These are phyloP conservation scores for Candolleomyces eurysporus DNA, from an alignment of 768 basidiomycete species.

Conservation along the genomic window DNA sequence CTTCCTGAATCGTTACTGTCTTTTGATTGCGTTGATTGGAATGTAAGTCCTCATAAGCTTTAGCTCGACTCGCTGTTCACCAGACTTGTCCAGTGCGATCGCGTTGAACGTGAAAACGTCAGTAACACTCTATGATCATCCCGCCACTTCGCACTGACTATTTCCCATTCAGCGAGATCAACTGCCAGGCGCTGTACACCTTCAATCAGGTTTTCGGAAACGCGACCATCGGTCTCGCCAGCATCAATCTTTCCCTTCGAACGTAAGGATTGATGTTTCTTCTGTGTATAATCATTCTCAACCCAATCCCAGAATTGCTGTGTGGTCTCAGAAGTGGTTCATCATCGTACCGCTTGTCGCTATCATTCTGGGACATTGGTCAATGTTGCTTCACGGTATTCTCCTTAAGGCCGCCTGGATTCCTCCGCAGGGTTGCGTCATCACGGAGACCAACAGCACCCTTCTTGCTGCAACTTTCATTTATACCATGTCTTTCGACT, in stretches of 20 bases:
- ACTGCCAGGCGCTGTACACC: slow-evolving; percentile 69
- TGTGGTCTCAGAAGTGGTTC: slow-evolving; percentile 60
- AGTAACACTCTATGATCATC: slow-evolving; percentile 13
- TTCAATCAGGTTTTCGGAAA: slow-evolving; percentile 68
- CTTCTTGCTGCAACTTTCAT: slow-evolving; percentile 68
- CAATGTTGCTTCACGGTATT: slow-evolving; percentile 66
- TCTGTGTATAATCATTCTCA: background rate
- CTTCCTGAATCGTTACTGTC: slow-evolving; percentile 64
- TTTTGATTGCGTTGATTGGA: slow-evolving; percentile 64
- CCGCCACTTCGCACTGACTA: background rate
- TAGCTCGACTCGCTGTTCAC: background rate
- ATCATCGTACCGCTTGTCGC: slow-evolving; percentile 50
- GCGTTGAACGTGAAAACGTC: slow-evolving; percentile 57
- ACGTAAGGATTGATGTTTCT: slow-evolving; percentile 43
- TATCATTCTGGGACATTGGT: slow-evolving; percentile 71
- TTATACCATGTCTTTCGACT: slow-evolving; percentile 73
- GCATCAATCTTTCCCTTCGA: slow-evolving; percentile 66
- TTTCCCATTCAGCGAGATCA: slow-evolving; percentile 36
- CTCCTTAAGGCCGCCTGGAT: slow-evolving; percentile 60
- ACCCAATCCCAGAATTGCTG: slow-evolving; percentile 51
- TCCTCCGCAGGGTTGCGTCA: slow-evolving; percentile 48
- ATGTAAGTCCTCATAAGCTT: slow-evolving; percentile 45
- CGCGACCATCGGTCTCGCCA: slow-evolving; percentile 65
- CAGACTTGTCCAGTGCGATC: slow-evolving; percentile 38
- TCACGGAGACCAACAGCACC: slow-evolving; percentile 55